Evolutionary conservation across 495 filamentous ascomycete species (phyloP).

Genomic region (Hypomontagnella monticulosa): DNA sequence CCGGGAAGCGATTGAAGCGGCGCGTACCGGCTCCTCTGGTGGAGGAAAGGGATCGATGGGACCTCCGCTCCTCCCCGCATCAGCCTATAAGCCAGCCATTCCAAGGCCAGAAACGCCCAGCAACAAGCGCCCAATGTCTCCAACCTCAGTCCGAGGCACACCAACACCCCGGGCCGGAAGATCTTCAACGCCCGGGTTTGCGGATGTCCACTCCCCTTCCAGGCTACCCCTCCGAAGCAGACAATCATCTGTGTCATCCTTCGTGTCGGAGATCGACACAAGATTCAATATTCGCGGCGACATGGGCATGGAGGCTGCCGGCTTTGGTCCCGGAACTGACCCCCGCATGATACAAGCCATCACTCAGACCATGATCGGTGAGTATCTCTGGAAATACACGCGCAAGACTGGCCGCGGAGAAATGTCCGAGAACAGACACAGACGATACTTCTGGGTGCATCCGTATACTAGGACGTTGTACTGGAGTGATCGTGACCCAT

Average conservation of each 20-base stretch:
- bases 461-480: conserved; percentile 97
- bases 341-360: conserved; percentile 99
- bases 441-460: conserved; percentile 98
- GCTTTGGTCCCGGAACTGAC: conserved; percentile 75
- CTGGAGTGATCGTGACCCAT: conserved; percentile 93
- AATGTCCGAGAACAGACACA: conserved; percentile 87
- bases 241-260: conserved; percentile 91
- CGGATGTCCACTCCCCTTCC: conserved; percentile 54
- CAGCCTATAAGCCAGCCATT: conserved; percentile 67
- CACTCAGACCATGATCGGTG: conserved; percentile 99
- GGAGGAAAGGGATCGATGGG: conserved; percentile 74
- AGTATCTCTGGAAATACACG: conserved; percentile 99
- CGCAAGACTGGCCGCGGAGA: conserved; percentile 86
- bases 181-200: conserved; percentile 47
- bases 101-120: conserved; percentile 78
- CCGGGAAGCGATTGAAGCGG: conserved; percentile 83
- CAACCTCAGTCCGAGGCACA: conserved; percentile 48
- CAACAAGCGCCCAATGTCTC: conserved; percentile 50
- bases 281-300: conserved; percentile 80
- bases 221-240: conserved; percentile 57
- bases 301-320: conserved; percentile 65
- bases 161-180: conserved; percentile 52
- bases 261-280: conserved; percentile 90
- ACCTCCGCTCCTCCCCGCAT: conserved; percentile 84
- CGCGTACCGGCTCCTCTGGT: conserved; percentile 61